A percentile compares a stretch with the other conserved stretches of the same genome.
These are phyloP conservation scores for Torulaspora globosa DNA, from an alignment of 1,139 yeast species.

Conservation along the genomic window DNA sequence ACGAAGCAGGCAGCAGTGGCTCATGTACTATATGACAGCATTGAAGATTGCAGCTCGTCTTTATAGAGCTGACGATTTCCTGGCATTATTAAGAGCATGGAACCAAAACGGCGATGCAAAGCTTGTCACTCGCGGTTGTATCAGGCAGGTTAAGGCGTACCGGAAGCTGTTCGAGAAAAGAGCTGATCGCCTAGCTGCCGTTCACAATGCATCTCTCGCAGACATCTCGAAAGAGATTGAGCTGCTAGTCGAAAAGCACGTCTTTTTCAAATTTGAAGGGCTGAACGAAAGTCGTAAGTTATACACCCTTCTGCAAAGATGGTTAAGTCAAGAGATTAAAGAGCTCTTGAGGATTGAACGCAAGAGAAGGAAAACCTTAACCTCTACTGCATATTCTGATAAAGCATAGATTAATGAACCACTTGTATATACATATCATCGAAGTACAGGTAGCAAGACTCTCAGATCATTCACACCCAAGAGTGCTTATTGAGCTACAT, in stretches of 20 bases:
- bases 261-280: slow-evolving; percentile 21
- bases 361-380: slow-evolving; percentile 6
- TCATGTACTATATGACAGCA: slow-evolving; percentile 24
- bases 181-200: slow-evolving; percentile 3
- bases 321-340: slow-evolving; percentile 18
- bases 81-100: slow-evolving; percentile 24
- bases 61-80: slow-evolving; percentile 18
- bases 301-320: slow-evolving; percentile 13
- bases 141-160: slow-evolving; percentile 22
- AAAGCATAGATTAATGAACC: slow-evolving; percentile 3
- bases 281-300: slow-evolving; percentile 20
- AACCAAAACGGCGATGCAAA: slow-evolving; percentile 22
- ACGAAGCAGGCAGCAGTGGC: slow-evolving; percentile 20
- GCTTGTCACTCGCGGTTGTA: slow-evolving; percentile 17
- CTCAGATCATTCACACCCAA: neutral
- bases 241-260: slow-evolving; percentile 16
- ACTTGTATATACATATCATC: slow-evolving; percentile 6
- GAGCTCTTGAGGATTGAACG: slow-evolving; percentile 7
- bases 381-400: slow-evolving; percentile 3
- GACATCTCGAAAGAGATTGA: slow-evolving; percentile 14
- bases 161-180: slow-evolving; percentile 19
- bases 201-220: slow-evolving; percentile 5
- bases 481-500: too few species aligned
- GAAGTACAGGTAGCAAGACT: neutral
- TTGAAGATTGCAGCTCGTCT: slow-evolving; percentile 22